Evolutionary conservation across 2,329 filamentous ascomycete genomes (phyloP).

Genomic region (Endothia cerciana): DNA sequence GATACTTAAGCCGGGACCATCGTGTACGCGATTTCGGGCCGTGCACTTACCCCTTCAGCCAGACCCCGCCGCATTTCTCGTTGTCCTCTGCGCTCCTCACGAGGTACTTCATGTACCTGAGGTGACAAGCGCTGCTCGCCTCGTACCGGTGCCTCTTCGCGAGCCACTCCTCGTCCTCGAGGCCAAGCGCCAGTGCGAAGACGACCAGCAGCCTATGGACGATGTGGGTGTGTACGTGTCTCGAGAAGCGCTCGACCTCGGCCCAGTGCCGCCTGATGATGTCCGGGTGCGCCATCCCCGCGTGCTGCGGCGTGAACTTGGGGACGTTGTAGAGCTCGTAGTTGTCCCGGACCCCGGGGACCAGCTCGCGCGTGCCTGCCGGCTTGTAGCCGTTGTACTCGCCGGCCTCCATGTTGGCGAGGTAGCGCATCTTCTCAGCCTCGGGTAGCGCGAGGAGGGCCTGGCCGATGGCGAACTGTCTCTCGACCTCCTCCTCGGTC

Average conservation of each 20-base stretch:
- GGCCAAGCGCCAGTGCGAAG: constrained; percentile 61
- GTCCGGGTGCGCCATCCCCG: constrained; percentile 47
- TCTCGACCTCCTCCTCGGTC: constrained; percentile 56
- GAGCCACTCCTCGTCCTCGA: constrained; percentile 60
- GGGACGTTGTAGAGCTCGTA: constrained; percentile 64
- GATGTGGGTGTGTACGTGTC: constrained; percentile 47
- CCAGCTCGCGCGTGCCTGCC: constrained; percentile 38
- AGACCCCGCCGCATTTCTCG: constrained; percentile 39
- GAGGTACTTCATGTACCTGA: constrained; percentile 63
- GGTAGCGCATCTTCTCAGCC: constrained; percentile 58
- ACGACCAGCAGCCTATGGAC: constrained; percentile 58
- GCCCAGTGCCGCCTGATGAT: constrained; percentile 51
- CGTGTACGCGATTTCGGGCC: not conserved
- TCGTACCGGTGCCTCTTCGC: constrained; percentile 59
- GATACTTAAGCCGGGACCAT: not conserved
- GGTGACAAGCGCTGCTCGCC: constrained; percentile 56
- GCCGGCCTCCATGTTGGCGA: constrained; percentile 46
- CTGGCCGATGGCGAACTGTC: constrained; percentile 59
- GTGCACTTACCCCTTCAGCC: constrained; percentile 37
- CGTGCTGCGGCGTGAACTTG: constrained; percentile 55
- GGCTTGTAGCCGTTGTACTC: constrained; percentile 58
- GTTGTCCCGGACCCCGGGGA: constrained; percentile 52
- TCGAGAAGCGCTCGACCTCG: constrained; percentile 58
- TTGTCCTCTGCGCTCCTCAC: constrained; percentile 47
- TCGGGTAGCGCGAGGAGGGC: constrained; percentile 52